A percentile compares a stretch with the other conserved stretches of the same genome.
Evolutionary conservation across 2,329 filamentous ascomycete genomes (phyloP).

Genomic region (Cladosporium sp.): DNA sequence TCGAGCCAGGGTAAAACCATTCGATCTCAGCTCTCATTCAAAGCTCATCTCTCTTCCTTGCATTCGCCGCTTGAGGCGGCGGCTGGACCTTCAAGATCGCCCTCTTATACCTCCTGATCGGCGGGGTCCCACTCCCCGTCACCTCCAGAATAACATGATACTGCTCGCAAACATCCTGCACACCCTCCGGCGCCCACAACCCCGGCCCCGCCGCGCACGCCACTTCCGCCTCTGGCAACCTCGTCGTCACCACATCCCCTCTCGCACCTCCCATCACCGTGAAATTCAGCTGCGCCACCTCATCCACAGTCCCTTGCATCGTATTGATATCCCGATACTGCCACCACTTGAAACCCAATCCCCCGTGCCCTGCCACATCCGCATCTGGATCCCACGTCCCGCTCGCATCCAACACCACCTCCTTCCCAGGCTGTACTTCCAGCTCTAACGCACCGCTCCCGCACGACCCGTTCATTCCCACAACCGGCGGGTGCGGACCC

Average conservation of each 20-base stretch:
- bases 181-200: constrained; percentile 23
- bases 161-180: constrained; percentile 37
- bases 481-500: constrained; percentile 44
- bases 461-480: constrained; percentile 37
- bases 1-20: not conserved
- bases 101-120: constrained; percentile 44
- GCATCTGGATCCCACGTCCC: constrained; percentile 44
- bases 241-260: constrained; percentile 22
- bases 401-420: constrained; percentile 40
- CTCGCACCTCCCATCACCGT: constrained; percentile 24
- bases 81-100: constrained; percentile 30
- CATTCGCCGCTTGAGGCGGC: not conserved
- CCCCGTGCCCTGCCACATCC: constrained; percentile 22
- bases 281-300: constrained; percentile 36
- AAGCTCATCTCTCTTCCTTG: constrained; percentile 13
- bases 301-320: constrained; percentile 38
- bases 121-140: constrained; percentile 38
- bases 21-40: not conserved
- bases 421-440: constrained; percentile 36
- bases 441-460: constrained; percentile 35
- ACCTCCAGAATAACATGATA: constrained; percentile 48
- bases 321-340: constrained; percentile 42
- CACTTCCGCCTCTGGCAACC: constrained; percentile 31
- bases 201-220: constrained; percentile 34
- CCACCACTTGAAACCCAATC: constrained; percentile 44